Evolutionary conservation across 768 basidiomycete genomes (phyloP).

Genomic region (Mycena crocata): DNA sequence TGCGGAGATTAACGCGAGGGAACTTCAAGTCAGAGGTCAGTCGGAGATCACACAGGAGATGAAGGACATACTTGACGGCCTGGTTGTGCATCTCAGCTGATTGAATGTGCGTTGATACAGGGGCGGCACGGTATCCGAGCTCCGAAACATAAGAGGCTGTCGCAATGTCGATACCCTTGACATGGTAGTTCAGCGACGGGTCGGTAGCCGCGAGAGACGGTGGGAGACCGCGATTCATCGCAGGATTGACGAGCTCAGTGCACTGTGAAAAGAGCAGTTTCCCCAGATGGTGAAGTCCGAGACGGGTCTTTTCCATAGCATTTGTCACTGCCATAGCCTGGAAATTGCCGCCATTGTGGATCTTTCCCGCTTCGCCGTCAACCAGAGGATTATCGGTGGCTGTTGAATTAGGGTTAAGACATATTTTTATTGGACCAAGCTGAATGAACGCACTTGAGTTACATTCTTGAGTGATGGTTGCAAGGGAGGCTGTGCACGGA

Average conservation of each 20-base stretch:
- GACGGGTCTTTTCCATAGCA: slow-evolving; percentile 88
- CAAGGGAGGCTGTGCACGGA: slow-evolving; percentile 66
- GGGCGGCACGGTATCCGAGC: slow-evolving; percentile 84
- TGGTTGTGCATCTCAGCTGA: slow-evolving; percentile 95
- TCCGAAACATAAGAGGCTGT: slow-evolving; percentile 86
- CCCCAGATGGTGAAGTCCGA: slow-evolving; percentile 76
- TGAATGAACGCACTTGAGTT: slow-evolving; percentile 74
- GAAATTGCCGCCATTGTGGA: slow-evolving; percentile 92
- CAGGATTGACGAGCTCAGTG: slow-evolving; percentile 78
- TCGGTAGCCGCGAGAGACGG: slow-evolving; percentile 84
- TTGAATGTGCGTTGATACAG: slow-evolving; percentile 87
- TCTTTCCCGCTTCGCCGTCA: slow-evolving; percentile 69
- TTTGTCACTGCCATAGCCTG: slow-evolving; percentile 84
- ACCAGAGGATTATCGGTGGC: slow-evolving; percentile 91
- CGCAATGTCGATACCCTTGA: slow-evolving; percentile 88
- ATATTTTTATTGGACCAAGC: background rate
- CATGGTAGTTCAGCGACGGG: slow-evolving; percentile 84
- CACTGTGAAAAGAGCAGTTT: slow-evolving; percentile 76
- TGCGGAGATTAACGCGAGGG: slow-evolving; percentile 68
- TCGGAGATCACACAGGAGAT: background rate
- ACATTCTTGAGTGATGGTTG: slow-evolving; percentile 77
- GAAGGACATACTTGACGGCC: slow-evolving; percentile 82
- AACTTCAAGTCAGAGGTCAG: slow-evolving; percentile 55
- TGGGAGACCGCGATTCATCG: slow-evolving; percentile 86
- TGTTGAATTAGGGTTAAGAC: slow-evolving; percentile 40